These are phyloP conservation scores for Zymoseptoria pseudotritici DNA, from an alignment of 2,329 filamentous ascomycete genomes.

Conservation along the genomic window DNA sequence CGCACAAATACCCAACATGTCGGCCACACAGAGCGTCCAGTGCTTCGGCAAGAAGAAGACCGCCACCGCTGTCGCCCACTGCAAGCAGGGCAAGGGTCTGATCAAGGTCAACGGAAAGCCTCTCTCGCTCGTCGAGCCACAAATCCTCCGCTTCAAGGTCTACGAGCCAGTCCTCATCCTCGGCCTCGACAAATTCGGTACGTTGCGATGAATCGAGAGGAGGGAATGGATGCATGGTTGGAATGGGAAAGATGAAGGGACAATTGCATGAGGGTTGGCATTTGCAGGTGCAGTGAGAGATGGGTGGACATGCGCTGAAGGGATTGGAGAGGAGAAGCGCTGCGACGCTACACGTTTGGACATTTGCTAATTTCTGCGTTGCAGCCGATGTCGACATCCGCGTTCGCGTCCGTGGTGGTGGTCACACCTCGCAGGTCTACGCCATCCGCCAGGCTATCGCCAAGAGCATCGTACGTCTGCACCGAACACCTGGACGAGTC, in stretches of 20 bases:
- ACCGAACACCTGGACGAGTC: conserved; percentile 4
- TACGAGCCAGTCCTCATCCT: conserved; percentile 98
- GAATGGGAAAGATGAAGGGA: not conserved
- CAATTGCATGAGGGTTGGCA: not conserved
- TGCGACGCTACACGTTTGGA: conserved; percentile 2
- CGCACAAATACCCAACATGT: conserved; percentile 41
- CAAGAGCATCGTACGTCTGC: conserved; percentile 67
- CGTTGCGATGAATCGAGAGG: conserved; percentile 18
- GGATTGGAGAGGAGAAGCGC: conserved; percentile 4
- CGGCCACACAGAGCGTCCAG: conserved; percentile 63
- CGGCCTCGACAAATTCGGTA: conserved; percentile 90
- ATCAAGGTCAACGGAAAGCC: conserved; percentile 99
- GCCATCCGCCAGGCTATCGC: conserved; percentile 98
- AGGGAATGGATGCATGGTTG: not conserved
- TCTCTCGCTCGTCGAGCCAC: conserved; percentile 85
- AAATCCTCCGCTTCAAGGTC: conserved; percentile 98
- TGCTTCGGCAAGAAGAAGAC: conserved; percentile 90
- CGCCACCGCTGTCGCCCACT: conserved; percentile 74
- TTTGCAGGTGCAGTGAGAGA: conserved; percentile 1
- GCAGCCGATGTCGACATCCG: conserved; percentile 85
- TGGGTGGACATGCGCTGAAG: conserved; percentile 1
- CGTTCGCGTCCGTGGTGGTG: conserved; percentile 91
- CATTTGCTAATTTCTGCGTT: conserved; percentile 16
- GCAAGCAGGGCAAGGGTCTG: conserved; percentile 85
- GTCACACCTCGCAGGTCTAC: conserved; percentile 95